Percentiles rank a stretch among this genome's conserved stretches.
These are phyloP conservation scores for Chenopodium berlandieri DNA, from an alignment of 148 eudicot species.

Conservation along the genomic window DNA sequence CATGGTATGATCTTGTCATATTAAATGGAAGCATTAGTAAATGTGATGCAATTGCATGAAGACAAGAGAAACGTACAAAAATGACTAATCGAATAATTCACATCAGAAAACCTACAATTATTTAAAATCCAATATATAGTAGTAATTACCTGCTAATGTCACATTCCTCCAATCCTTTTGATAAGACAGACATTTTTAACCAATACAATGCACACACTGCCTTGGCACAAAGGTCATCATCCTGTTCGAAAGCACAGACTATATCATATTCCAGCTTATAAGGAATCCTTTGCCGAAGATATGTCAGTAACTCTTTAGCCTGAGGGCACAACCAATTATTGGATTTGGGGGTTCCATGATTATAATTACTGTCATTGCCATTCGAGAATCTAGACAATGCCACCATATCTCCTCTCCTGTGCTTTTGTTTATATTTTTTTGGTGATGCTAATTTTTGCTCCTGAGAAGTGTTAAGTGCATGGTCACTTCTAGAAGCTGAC, in stretches of 20 bases:
- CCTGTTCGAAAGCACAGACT: background rate
- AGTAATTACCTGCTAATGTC: constrained; percentile 21
- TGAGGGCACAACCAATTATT: background rate
- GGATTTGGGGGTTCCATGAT: background rate
- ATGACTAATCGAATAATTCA: background rate
- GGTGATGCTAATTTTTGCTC: background rate
- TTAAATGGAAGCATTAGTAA: too few relatives aligned
- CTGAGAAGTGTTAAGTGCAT: background rate
- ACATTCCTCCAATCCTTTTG: background rate
- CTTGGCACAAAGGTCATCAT: constrained; percentile 18
- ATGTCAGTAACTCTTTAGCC: background rate
- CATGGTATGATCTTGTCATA: too few relatives aligned
- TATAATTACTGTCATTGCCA: background rate
- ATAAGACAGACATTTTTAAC: background rate
- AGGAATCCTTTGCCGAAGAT: background rate
- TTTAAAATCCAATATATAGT: background rate
- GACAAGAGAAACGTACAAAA: too few relatives aligned
- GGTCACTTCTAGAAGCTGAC: background rate
- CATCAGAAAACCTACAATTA: background rate
- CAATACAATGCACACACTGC: constrained; percentile 23
- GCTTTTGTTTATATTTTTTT: constrained; percentile 4
- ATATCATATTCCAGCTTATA: background rate
- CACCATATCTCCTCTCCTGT: background rate
- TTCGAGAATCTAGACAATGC: background rate
- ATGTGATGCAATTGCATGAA: too few relatives aligned